These are phyloP conservation scores for Citrus medica DNA, from an alignment of 345 rosid species.

Conservation along the genomic window DNA sequence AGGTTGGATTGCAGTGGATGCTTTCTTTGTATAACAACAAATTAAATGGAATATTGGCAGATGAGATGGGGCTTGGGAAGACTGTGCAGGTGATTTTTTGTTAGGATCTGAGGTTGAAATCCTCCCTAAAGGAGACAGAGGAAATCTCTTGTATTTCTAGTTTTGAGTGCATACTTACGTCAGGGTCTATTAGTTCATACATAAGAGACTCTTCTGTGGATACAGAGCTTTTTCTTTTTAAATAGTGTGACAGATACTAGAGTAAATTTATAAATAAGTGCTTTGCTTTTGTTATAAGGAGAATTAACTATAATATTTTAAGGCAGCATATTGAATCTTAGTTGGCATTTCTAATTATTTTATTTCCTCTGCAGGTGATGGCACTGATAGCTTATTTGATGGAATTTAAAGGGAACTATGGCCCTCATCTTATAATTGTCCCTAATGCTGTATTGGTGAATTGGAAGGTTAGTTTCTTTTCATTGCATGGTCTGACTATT, in stretches of 20 bases:
- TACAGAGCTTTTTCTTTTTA: not conserved
- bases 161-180: not conserved
- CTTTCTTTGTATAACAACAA: constrained; percentile 97
- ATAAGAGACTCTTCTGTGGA: not conserved
- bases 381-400: constrained; percentile 97
- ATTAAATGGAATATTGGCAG: constrained; percentile 97
- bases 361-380: constrained; percentile 69
- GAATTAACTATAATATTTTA: constrained; percentile 8
- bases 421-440: constrained; percentile 99
- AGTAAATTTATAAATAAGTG: not conserved
- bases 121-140: not conserved
- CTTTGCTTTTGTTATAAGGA: constrained; percentile 1
- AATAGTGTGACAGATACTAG: constrained; percentile 9
- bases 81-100: constrained; percentile 83
- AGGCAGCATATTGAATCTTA: constrained; percentile 7
- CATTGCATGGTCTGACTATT: not conserved
- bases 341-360: constrained; percentile 17
- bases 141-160: not conserved
- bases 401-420: constrained; percentile 99
- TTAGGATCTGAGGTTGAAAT: constrained; percentile 5
- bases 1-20: constrained; percentile 99
- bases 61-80: constrained; percentile 99
- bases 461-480: constrained; percentile 82
- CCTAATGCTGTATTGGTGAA: constrained; percentile 98
- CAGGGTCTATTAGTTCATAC: not conserved